phyloP scores from a whole-genome alignment of 805 yeast species.

The Grigorovia transvaalensis region DNA sequence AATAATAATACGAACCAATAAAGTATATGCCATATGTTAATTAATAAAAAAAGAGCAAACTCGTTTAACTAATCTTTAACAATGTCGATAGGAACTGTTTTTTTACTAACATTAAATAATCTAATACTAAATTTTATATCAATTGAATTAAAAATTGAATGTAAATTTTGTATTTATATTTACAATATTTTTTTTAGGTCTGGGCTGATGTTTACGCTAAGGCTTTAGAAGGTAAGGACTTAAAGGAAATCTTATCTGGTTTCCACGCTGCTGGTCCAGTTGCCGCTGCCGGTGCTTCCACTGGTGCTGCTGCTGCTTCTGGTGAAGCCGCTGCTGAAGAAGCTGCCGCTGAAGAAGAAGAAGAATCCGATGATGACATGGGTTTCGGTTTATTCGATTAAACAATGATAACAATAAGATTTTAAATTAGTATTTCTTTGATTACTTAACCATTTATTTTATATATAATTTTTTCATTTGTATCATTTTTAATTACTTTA shows the following conservation, averaged over 20 bases:
- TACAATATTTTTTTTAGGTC: slow-evolving; percentile 29
- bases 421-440: neutral
- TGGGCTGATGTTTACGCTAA: slow-evolving; percentile 78
- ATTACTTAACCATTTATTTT: neutral
- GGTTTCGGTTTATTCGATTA: slow-evolving; percentile 90
- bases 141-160: neutral
- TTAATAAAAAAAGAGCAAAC: too few relatives aligned
- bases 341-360: slow-evolving; percentile 56
- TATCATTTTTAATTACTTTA: neutral
- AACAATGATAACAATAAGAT: slow-evolving; percentile 17
- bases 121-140: neutral
- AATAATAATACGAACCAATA: too few relatives aligned
- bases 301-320: slow-evolving; percentile 38
- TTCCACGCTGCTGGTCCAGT: slow-evolving; percentile 37
- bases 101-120: neutral
- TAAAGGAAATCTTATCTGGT: slow-evolving; percentile 57
- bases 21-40: too few relatives aligned
- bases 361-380: slow-evolving; percentile 79
- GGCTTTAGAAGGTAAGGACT: slow-evolving; percentile 76
- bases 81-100: neutral
- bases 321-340: slow-evolving; percentile 49
- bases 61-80: too few relatives aligned
- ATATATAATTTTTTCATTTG: neutral
- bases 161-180: neutral
- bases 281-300: slow-evolving; percentile 35